Conservation (phyloP, 805 yeast genomes). For the Cyberlindnera petersonii region DNA sequence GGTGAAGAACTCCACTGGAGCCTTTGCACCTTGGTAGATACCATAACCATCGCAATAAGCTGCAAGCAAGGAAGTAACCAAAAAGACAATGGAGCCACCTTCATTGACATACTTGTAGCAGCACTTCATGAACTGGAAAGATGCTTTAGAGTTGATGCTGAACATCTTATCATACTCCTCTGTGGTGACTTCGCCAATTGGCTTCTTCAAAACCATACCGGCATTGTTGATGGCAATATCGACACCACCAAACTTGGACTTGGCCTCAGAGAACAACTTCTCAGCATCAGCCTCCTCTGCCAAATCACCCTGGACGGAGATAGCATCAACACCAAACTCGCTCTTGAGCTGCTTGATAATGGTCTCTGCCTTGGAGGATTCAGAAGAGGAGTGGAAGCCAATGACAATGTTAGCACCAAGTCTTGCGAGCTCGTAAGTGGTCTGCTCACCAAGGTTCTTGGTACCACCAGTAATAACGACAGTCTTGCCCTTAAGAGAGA, state of each 20-base stretch:
- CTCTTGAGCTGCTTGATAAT: conserved; percentile 35
- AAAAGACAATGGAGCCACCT: conserved; percentile 49
- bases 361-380: conserved; percentile 33
- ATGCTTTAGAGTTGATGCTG: conserved; percentile 51
- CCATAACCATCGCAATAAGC: conserved; percentile 56
- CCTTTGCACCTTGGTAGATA: conserved; percentile 54
- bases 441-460: conserved; percentile 54
- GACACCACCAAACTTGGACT: conserved; percentile 42
- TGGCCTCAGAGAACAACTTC: conserved; percentile 44
- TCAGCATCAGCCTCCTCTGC: conserved; percentile 37
- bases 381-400: conserved; percentile 49
- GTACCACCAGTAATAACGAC: conserved; percentile 59
- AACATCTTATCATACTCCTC: conserved; percentile 55
- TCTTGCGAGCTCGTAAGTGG: conserved; percentile 51
- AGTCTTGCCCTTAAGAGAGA: conserved; percentile 40
- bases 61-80: conserved; percentile 63
- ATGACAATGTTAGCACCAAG: conserved; percentile 50
- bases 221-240: conserved; percentile 67
- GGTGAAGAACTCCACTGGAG: conserved; percentile 50
- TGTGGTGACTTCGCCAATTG: conserved; percentile 46
- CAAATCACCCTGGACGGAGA: conserved; percentile 23
- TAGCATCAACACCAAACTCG: conserved; percentile 37
- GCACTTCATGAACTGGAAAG: conserved; percentile 57
- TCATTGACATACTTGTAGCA: conserved; percentile 49
- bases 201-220: conserved; percentile 64